A percentile compares a stretch with the other conserved stretches of the same genome.
Conservation (phyloP, 768 basidiomycete genomes). For the Suillus hirtellus region DNA sequence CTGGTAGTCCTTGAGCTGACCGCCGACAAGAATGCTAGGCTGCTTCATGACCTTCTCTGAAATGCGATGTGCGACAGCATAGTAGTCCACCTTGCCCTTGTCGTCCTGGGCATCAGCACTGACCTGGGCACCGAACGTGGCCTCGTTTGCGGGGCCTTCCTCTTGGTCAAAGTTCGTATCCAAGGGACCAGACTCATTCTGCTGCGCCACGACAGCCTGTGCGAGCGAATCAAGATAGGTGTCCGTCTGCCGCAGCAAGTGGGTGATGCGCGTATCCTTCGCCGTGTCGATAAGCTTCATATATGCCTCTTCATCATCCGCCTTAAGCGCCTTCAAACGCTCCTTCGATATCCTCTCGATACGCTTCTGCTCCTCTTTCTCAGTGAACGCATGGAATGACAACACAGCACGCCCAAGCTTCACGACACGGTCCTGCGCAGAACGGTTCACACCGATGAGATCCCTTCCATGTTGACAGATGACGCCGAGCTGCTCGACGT, state of each 20-base stretch:
- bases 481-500: conserved; percentile 87
- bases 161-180: conserved; percentile 56
- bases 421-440: conserved; percentile 58
- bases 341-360: conserved; percentile 96
- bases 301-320: conserved; percentile 99
- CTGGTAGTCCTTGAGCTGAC: conserved; percentile 93
- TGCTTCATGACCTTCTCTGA: conserved; percentile 82
- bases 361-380: conserved; percentile 97
- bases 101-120: conserved; percentile 57
- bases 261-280: conserved; percentile 99
- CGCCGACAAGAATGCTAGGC: conserved; percentile 75
- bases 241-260: conserved; percentile 92
- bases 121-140: conserved; percentile 86
- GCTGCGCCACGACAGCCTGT: conserved; percentile 90
- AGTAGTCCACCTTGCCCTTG: conserved; percentile 89
- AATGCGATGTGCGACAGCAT: conserved; percentile 90
- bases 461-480: conserved; percentile 85
- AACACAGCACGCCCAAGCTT: conserved; percentile 77
- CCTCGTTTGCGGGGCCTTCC: conserved; percentile 78
- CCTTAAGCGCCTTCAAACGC: conserved; percentile 95
- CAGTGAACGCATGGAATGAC: conserved; percentile 84
- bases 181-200: conserved; percentile 61
- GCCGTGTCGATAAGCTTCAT: conserved; percentile 98
- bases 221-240: conserved; percentile 92
- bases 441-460: conserved; percentile 65